Evolutionary conservation across 2,329 filamentous ascomycete species (phyloP).

Genomic region (Dichotomopilus funicola): DNA sequence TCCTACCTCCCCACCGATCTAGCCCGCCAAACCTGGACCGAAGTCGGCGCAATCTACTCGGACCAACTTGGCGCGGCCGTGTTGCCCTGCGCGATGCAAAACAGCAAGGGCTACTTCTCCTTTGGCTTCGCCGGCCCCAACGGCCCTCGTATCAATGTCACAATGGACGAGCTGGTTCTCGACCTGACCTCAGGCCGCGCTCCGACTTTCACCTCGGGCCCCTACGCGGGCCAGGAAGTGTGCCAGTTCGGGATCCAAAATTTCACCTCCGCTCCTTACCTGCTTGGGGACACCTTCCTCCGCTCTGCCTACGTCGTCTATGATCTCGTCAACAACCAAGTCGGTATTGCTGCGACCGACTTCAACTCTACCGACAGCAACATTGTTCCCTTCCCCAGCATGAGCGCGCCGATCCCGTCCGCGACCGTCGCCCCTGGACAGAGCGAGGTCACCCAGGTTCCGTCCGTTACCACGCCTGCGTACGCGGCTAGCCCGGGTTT

Average conservation of each 20-base stretch:
- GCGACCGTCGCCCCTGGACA: slow-evolving; percentile 40
- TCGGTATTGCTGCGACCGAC: slow-evolving; percentile 48
- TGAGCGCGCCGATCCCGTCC: slow-evolving; percentile 44
- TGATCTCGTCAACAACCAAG: slow-evolving; percentile 51
- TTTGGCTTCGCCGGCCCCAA: slow-evolving; percentile 47
- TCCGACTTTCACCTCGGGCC: slow-evolving; percentile 34
- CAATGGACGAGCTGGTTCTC: slow-evolving; percentile 52
- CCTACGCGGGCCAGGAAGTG: slow-evolving; percentile 38
- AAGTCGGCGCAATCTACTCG: slow-evolving; percentile 47
- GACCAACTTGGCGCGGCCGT: slow-evolving; percentile 34
- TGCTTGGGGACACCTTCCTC: slow-evolving; percentile 53
- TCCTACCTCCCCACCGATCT: slow-evolving; percentile 62
- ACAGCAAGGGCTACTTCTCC: slow-evolving; percentile 41
- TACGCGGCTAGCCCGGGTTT: slow-evolving; percentile 35
- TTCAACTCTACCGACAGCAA: slow-evolving; percentile 48
- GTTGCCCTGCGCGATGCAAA: slow-evolving; percentile 44
- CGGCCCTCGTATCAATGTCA: slow-evolving; percentile 45
- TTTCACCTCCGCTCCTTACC: slow-evolving; percentile 35
- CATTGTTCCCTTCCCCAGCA: slow-evolving; percentile 44
- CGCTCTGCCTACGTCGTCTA: slow-evolving; percentile 56
- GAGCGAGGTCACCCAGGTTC: slow-evolving; percentile 26
- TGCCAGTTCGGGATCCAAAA: slow-evolving; percentile 55
- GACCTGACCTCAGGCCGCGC: slow-evolving; percentile 33
- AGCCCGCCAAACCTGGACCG: slow-evolving; percentile 45
- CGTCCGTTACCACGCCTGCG: slow-evolving; percentile 26